Conservation (phyloP, 768 basidiomycete species). For the Pisolithus marmoratus region DNA sequence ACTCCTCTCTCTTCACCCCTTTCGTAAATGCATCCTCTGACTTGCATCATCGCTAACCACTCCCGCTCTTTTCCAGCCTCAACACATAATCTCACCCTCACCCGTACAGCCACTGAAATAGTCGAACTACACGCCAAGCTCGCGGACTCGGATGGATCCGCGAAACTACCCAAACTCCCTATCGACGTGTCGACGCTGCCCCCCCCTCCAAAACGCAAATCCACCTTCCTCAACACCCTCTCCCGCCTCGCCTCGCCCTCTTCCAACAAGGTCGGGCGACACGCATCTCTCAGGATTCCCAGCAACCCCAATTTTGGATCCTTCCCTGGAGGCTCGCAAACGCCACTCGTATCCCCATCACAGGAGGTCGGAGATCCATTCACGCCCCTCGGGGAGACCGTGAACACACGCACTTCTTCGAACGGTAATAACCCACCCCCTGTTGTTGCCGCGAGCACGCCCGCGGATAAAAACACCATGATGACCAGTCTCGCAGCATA, state of each 20-base stretch:
- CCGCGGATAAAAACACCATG: conserved; percentile 35
- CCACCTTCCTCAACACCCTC: conserved; percentile 80
- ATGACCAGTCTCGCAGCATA: conserved; percentile 72
- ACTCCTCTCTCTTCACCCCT: conserved; percentile 10
- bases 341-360: conserved; percentile 44
- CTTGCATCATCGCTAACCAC: conserved; percentile 22
- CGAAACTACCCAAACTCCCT: conserved; percentile 56
- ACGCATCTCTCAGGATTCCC: conserved; percentile 31
- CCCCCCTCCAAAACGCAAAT: conserved; percentile 64
- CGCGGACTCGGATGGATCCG: conserved; percentile 52
- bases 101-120: conserved; percentile 69
- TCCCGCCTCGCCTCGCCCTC: conserved; percentile 77
- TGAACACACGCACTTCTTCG: conserved; percentile 21
- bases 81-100: conserved; percentile 85
- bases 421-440: not conserved
- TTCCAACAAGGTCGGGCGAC: conserved; percentile 44
- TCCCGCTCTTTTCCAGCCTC: conserved; percentile 51
- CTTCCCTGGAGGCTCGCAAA: conserved; percentile 25
- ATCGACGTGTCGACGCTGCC: conserved; percentile 52
- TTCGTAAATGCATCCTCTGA: conserved; percentile 11
- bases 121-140: conserved; percentile 81
- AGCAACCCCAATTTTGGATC: conserved; percentile 27
- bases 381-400: conserved; percentile 32
- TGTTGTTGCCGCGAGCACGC: not conserved
- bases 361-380: conserved; percentile 63